Evolutionary conservation across 1,284 basidiomycete species (phyloP).

Genomic region (Austroboletus niveus): DNA sequence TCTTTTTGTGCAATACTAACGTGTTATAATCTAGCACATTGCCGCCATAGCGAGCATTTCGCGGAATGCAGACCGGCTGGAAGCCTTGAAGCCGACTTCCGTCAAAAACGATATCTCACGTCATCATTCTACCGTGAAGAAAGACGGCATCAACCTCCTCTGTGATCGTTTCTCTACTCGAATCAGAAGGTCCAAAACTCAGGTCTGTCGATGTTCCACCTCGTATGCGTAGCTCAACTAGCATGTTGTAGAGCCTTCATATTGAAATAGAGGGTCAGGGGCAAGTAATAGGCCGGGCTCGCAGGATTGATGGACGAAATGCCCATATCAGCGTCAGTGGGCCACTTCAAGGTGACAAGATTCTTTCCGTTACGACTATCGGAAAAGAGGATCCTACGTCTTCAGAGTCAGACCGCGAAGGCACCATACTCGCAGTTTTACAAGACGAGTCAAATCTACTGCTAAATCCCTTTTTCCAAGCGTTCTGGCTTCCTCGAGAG

Average conservation of each 20-base stretch:
- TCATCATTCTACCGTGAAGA: constrained; percentile 21
- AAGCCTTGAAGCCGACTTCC: constrained; percentile 37
- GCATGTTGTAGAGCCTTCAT: constrained; percentile 1
- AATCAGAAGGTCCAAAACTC: constrained; percentile 31
- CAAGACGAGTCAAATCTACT: constrained; percentile 35
- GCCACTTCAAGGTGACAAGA: constrained; percentile 17
- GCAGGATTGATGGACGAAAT: constrained; percentile 18
- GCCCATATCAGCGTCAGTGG: constrained; percentile 25
- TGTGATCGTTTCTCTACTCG: constrained; percentile 44
- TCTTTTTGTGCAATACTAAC: background rate
- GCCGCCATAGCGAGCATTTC: constrained; percentile 37
- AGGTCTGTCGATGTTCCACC: constrained; percentile 29
- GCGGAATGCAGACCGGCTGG: constrained; percentile 39
- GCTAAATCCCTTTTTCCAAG: constrained; percentile 42
- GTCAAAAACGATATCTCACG: constrained; percentile 43
- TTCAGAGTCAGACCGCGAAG: constrained; percentile 40
- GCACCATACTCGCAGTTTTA: constrained; percentile 37
- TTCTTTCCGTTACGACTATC: constrained; percentile 38
- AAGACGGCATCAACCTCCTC: constrained; percentile 31
- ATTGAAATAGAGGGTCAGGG: constrained; percentile 15
- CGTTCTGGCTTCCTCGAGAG: constrained; percentile 39
- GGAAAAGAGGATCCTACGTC: constrained; percentile 43
- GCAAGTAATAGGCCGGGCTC: constrained; percentile 14
- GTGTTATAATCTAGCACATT: constrained; percentile 33
- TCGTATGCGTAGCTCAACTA: background rate